These are phyloP conservation scores for Dalbergia cochinchinensis DNA, from an alignment of 306 rosid species.

Conservation along the genomic window DNA sequence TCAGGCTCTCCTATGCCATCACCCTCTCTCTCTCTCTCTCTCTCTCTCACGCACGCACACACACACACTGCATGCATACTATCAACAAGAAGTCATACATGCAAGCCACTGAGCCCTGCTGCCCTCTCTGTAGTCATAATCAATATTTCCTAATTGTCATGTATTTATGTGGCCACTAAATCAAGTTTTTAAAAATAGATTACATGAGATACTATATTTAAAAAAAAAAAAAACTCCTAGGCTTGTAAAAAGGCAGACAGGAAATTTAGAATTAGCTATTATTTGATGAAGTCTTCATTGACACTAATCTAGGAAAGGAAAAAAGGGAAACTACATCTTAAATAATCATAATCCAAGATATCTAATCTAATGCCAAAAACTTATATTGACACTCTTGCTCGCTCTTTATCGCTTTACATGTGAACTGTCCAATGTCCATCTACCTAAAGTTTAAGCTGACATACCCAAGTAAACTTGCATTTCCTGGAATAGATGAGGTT, in stretches of 20 bases:
- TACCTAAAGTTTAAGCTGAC: conserved; percentile 35
- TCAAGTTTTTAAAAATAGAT: conserved; percentile 6
- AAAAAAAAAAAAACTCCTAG: background rate
- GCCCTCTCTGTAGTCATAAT: conserved; percentile 1
- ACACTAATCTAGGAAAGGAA: conserved; percentile 6
- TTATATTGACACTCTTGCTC: background rate
- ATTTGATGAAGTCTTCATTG: conserved; percentile 5
- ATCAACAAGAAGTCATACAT: background rate
- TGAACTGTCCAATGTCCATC: background rate
- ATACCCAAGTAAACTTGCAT: conserved; percentile 95
- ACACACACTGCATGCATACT: background rate
- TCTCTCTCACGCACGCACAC: background rate
- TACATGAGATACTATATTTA: background rate
- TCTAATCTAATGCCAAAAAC: conserved; percentile 8
- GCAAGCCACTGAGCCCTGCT: background rate
- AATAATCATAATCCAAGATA: conserved; percentile 17
- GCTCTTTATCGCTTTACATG: conserved; percentile 27
- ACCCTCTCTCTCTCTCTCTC: too few species aligned
- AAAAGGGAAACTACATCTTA: conserved; percentile 1
- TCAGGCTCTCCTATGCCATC: background rate
- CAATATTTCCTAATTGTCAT: background rate
- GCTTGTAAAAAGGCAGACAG: background rate
- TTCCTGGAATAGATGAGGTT: conserved; percentile 74
- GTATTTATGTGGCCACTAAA: background rate
- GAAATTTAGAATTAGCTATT: conserved; percentile 10